phyloP scores from a whole-genome alignment of 805 yeast species.

The Barnettozyma populi region DNA sequence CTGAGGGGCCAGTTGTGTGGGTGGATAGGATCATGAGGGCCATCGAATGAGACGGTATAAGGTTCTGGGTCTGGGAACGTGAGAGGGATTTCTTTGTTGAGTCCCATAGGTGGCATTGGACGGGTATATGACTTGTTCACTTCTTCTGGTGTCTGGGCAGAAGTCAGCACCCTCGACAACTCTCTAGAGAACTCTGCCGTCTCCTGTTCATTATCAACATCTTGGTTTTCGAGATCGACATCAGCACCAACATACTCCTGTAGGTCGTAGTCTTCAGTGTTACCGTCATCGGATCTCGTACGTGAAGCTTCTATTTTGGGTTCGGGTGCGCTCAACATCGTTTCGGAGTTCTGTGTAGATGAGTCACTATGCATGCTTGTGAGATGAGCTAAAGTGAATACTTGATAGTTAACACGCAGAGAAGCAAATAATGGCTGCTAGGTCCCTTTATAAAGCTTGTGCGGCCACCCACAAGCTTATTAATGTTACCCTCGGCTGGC shows the following conservation, averaged over 20 bases:
- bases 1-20: constrained; percentile 71
- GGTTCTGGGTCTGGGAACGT: constrained; percentile 57
- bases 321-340: neutral
- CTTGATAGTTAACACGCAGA: too few species aligned
- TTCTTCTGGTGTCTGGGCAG: constrained; percentile 25
- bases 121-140: constrained; percentile 28
- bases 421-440: neutral
- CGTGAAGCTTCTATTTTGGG: neutral
- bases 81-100: constrained; percentile 38
- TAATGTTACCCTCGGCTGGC: neutral
- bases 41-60: constrained; percentile 69
- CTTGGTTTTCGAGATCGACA: neutral
- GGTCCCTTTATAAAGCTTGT: neutral
- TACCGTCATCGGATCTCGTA: neutral
- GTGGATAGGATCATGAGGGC: constrained; percentile 71
- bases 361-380: neutral
- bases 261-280: neutral
- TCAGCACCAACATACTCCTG: neutral
- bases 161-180: constrained; percentile 39
- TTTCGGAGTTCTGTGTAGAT: neutral
- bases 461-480: neutral
- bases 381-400: too few species aligned
- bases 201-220: neutral
- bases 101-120: constrained; percentile 60
- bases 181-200: constrained; percentile 22